A percentile compares a stretch with the other conserved stretches of the same genome.
These are phyloP conservation scores for Micromonas commoda DNA, from an alignment of 139 green algal genomes.

Conservation along the genomic window DNA sequence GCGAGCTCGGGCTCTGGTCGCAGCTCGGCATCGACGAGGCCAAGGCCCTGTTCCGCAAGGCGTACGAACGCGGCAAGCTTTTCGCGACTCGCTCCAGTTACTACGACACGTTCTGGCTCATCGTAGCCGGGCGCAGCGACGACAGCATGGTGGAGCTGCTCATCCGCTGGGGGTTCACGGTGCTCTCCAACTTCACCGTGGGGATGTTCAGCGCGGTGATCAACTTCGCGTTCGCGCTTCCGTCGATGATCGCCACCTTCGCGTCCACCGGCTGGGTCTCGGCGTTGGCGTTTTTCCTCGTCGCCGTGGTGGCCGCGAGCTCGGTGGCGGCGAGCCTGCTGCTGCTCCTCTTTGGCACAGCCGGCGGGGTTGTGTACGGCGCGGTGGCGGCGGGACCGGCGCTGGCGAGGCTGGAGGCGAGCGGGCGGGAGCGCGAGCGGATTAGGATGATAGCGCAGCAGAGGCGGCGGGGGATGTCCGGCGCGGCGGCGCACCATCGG, in stretches of 20 bases:
- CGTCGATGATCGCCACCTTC: slow-evolving; percentile 43
- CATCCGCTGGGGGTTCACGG: slow-evolving; percentile 30
- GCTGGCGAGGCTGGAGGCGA: not conserved
- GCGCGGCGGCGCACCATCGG: no score
- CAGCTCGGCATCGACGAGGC: slow-evolving; percentile 47
- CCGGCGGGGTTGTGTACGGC: slow-evolving; percentile 25
- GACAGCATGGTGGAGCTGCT: slow-evolving; percentile 11
- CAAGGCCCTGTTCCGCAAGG: slow-evolving; percentile 39
- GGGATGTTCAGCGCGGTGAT: slow-evolving; percentile 46
- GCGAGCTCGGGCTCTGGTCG: slow-evolving; percentile 47
- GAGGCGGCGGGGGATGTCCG: no score
- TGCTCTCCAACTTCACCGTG: slow-evolving; percentile 47
- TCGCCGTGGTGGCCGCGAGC: slow-evolving; percentile 14
- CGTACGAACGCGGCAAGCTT: slow-evolving; percentile 49
- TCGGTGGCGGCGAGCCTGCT: slow-evolving; percentile 38
- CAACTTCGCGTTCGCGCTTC: slow-evolving; percentile 43
- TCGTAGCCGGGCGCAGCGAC: slow-evolving; percentile 42
- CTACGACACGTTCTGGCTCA: slow-evolving; percentile 43
- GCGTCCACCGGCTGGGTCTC: slow-evolving; percentile 29
- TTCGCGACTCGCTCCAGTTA: slow-evolving; percentile 52
- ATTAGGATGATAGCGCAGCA: no score
- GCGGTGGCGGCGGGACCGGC: slow-evolving; percentile 7
- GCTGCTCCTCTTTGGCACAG: slow-evolving; percentile 35
- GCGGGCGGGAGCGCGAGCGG: not conserved
- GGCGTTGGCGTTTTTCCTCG: slow-evolving; percentile 19